Evolutionary conservation across 768 basidiomycete species (phyloP).

Genomic region (Tulasnella sp.): DNA sequence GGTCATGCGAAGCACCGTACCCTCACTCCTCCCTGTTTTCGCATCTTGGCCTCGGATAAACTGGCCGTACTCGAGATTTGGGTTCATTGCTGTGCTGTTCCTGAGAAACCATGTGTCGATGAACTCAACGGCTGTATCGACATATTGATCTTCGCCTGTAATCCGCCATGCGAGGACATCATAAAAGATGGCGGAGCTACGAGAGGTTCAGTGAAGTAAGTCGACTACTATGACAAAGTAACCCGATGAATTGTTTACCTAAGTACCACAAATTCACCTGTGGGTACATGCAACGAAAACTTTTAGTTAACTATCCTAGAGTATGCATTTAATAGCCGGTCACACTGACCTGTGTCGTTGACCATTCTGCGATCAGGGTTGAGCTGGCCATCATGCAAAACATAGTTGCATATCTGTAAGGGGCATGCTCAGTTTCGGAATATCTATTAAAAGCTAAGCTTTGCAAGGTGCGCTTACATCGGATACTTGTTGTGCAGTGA

Average conservation of each 20-base stretch:
- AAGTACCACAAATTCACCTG: too few relatives aligned
- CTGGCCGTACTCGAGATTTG: constrained; percentile 44
- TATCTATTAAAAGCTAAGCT: too few relatives aligned
- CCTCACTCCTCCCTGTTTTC: constrained; percentile 15
- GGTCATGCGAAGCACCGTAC: too few relatives aligned
- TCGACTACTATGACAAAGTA: too few relatives aligned
- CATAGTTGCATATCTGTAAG: constrained; percentile 38
- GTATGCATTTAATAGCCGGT: constrained; percentile 28
- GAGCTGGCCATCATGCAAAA: constrained; percentile 45
- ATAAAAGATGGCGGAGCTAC: constrained; percentile 45
- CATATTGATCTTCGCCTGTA: constrained; percentile 33
- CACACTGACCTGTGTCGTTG: constrained; percentile 43
- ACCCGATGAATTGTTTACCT: too few relatives aligned
- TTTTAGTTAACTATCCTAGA: too few relatives aligned
- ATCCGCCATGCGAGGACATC: constrained; percentile 47
- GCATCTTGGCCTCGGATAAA: constrained; percentile 26
- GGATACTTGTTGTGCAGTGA: constrained; percentile 48
- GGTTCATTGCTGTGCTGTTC: constrained; percentile 47
- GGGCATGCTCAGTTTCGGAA: too few relatives aligned
- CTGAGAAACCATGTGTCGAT: constrained; percentile 52
- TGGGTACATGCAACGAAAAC: too few relatives aligned
- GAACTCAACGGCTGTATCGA: constrained; percentile 35
- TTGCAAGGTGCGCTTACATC: constrained; percentile 21
- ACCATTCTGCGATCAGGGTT: constrained; percentile 54
- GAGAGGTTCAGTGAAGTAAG: too few relatives aligned